Conservation (phyloP, 768 basidiomycete species). For the Lactarius hatsudake region DNA sequence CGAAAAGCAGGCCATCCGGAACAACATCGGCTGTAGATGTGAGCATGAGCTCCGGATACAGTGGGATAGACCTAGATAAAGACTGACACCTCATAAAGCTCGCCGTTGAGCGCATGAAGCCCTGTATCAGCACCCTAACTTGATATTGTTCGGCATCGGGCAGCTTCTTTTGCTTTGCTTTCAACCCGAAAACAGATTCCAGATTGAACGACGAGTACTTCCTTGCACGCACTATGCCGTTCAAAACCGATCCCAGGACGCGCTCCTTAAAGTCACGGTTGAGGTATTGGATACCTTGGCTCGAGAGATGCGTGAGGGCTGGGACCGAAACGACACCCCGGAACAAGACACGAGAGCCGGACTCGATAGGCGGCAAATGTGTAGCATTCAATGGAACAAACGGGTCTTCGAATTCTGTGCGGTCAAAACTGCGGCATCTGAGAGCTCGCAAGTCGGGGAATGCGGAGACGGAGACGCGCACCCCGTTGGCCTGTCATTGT, state of each 20-base stretch:
- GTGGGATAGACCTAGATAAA: not conserved
- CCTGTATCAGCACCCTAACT: slow-evolving; percentile 12
- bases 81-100: slow-evolving; percentile 41
- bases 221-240: slow-evolving; percentile 29
- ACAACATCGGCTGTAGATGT: slow-evolving; percentile 30
- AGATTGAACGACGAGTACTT: slow-evolving; percentile 9
- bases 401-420: slow-evolving; percentile 12
- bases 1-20: slow-evolving; percentile 36
- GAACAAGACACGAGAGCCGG: slow-evolving; percentile 40
- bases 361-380: not conserved
- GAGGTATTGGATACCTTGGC: slow-evolving; percentile 41
- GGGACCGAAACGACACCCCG: slow-evolving; percentile 51
- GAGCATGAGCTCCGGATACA: not conserved
- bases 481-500: slow-evolving; percentile 16
- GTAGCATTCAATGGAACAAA: not conserved
- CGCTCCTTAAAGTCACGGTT: slow-evolving; percentile 45
- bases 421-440: slow-evolving; percentile 12
- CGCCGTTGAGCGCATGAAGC: slow-evolving; percentile 35
- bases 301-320: slow-evolving; percentile 49
- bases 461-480: not conserved
- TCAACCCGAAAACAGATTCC: not conserved
- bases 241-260: slow-evolving; percentile 31
- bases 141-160: not conserved
- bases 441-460: not conserved
- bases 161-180: slow-evolving; percentile 2